Base-by-base conservation (phyloP, 2,329 filamentous ascomycete species). In the Paraphaeosphaeria sporulosa region DNA sequence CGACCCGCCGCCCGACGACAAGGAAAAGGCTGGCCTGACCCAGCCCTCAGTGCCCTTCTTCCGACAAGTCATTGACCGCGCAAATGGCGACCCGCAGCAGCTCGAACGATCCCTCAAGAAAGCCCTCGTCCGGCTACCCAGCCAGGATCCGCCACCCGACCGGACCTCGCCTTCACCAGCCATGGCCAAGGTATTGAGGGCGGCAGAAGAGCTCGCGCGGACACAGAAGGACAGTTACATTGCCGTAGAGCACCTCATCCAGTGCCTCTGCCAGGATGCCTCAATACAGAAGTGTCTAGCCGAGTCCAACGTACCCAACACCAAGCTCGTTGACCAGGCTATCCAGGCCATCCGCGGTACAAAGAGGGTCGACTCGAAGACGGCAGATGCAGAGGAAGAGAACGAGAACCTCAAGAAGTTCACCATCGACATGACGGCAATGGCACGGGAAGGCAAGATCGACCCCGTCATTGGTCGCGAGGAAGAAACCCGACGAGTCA, bases 331-430 rank as follows among this genome's bases (percentile, higher is more conserved):
- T 63, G 92, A 97, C 76, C 89, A 91, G 66, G 94, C 95, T n/a
- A 88, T 99, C 43, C 87, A 93, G 72, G 89, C 93, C 60, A 97
- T 99, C 70, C 90, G 95, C 65, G 95, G 95, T 62, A 98, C 93
- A 44, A 93, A 89, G 81, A 87, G 94, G 64, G 94, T 99, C 44
- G 95, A 99, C 80, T 96, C 93, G 61, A 97, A 96, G 83, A 97
- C 92, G 4, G 95, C 95, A 57, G 95, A 99, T 79, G 89, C 90
- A 0, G 95, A 98, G 79, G 85, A 91, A 72, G 94, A 97, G 72
- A 92, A 94, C 72, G 95, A 99, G 80, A 97, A 97, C 75, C 84
- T 99, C 62, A 92, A 94, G 82, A 99, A 98, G 74, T 99, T 97
- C 80, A 98, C 95, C 58, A 95, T 98, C 72, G 95, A 99, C 80